A percentile compares a stretch with the other conserved stretches of the same genome.
Conservation (phyloP, 2,329 filamentous ascomycete species). For the Corinectria fuckeliana region DNA sequence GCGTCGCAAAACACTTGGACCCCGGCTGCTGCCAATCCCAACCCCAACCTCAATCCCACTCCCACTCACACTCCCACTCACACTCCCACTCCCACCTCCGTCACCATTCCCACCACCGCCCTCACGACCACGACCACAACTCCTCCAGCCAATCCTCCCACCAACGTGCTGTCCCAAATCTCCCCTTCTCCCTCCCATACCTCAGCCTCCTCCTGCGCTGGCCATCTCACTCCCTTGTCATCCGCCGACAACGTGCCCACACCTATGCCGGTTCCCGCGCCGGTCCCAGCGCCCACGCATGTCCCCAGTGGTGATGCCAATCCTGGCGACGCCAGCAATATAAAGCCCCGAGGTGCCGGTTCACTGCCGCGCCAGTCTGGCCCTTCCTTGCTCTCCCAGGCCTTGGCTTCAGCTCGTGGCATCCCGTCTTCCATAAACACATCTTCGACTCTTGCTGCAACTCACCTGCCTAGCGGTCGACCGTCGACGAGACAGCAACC, state of each 20-base stretch:
- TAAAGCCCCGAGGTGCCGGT: slow-evolving; percentile 52
- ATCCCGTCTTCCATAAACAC: slow-evolving; percentile 42
- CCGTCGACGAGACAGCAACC: slow-evolving; percentile 41
- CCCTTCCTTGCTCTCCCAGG: slow-evolving; percentile 63
- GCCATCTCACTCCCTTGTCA: slow-evolving; percentile 3
- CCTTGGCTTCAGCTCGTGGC: slow-evolving; percentile 64
- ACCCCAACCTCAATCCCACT: slow-evolving; percentile 24
- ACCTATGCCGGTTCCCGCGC: slow-evolving; percentile 34
- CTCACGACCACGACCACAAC: slow-evolving; percentile 28
- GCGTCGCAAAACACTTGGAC: slow-evolving; percentile 27
- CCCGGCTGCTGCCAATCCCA: slow-evolving; percentile 32
- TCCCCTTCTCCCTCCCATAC: slow-evolving; percentile 22
- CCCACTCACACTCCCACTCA: slow-evolving; percentile 16
- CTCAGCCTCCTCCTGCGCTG: slow-evolving; percentile 14
- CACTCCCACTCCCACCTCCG: slow-evolving; percentile 26
- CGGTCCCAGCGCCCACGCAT: slow-evolving; percentile 15
- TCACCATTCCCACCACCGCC: slow-evolving; percentile 11
- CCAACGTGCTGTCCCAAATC: slow-evolving; percentile 17
- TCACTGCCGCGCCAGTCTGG: slow-evolving; percentile 53
- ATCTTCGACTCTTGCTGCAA: slow-evolving; percentile 5
- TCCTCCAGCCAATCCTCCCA: slow-evolving; percentile 25
- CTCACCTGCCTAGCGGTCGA: slow-evolving; percentile 21
- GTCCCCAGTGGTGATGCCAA: slow-evolving; percentile 34
- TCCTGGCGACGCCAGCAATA: slow-evolving; percentile 43
- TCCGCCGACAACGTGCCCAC: slow-evolving; percentile 33